A percentile compares a stretch with the other conserved stretches of the same genome.
Conservation (phyloP, 2,329 filamentous ascomycete genomes). For the Diaporthe sp. region DNA sequence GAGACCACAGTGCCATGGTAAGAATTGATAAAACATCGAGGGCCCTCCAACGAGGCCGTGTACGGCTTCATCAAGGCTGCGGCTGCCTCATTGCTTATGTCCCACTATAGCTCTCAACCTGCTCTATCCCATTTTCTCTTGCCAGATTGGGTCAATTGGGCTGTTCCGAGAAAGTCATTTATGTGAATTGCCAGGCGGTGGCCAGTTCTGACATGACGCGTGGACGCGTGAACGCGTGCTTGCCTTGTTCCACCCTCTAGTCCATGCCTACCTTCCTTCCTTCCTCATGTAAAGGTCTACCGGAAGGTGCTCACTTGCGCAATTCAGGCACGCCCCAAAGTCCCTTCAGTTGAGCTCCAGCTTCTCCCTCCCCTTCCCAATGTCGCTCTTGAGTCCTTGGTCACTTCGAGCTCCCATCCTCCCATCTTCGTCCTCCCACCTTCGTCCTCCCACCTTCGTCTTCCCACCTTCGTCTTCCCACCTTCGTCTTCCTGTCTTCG, state of each 20-base stretch:
- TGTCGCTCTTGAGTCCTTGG: not conserved
- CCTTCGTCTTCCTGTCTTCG: too few species aligned
- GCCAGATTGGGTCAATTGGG: too few species aligned
- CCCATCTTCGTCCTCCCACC: not conserved
- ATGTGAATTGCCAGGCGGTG: not conserved
- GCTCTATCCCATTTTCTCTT: not conserved
- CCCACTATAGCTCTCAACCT: too few species aligned
- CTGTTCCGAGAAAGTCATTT: not conserved
- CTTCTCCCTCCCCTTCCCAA: too few species aligned
- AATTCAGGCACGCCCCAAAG: not conserved
- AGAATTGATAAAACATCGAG: too few species aligned
- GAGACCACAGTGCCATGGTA: too few species aligned
- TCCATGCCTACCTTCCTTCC: not conserved
- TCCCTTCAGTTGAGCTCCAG: not conserved
- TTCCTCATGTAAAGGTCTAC: not conserved
- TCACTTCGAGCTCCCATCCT: too few species aligned
- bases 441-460: too few species aligned
- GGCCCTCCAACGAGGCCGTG: not conserved
- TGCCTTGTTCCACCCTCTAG: not conserved
- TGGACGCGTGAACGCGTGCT: not conserved
- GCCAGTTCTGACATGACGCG: too few species aligned
- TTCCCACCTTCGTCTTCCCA: too few species aligned
- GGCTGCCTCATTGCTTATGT: too few species aligned
- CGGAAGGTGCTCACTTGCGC: too few species aligned
- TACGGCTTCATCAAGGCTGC: not conserved